These are phyloP conservation scores for Alternaria postmessia DNA, from an alignment of 2,329 filamentous ascomycete species.

Conservation along the genomic window DNA sequence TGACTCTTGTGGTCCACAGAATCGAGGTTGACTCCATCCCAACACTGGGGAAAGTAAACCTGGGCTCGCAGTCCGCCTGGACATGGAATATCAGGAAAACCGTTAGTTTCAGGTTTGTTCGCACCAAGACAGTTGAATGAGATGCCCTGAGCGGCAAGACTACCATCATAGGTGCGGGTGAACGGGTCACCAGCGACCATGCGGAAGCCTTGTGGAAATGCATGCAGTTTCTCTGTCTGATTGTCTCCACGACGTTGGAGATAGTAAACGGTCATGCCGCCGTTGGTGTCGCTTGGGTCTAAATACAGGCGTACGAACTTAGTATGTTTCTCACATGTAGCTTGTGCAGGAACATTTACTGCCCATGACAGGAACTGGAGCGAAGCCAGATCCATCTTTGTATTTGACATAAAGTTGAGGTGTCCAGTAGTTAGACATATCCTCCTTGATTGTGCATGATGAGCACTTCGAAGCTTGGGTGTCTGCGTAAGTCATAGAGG, in stretches of 20 bases:
- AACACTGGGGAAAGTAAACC: conserved; percentile 77
- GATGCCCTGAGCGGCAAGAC: conserved; percentile 58
- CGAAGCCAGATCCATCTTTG: conserved; percentile 53
- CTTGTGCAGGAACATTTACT: conserved; percentile 23
- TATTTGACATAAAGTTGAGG: conserved; percentile 72
- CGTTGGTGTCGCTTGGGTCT: conserved; percentile 50
- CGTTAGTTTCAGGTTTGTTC: conserved; percentile 54
- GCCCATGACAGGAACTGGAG: conserved; percentile 67
- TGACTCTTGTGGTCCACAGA: conserved; percentile 67
- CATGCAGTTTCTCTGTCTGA: conserved; percentile 67
- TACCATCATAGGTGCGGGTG: conserved; percentile 62
- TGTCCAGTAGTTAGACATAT: conserved; percentile 76
- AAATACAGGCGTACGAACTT: too few relatives aligned
- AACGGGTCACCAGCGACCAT: conserved; percentile 74
- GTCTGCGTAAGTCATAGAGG: conserved; percentile 67
- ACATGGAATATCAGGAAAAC: conserved; percentile 76
- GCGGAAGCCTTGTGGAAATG: conserved; percentile 75
- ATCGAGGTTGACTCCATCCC: conserved; percentile 68
- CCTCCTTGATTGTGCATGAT: conserved; percentile 67
- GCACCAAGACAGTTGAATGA: conserved; percentile 64
- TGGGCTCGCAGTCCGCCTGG: conserved; percentile 67
- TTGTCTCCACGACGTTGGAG: conserved; percentile 60
- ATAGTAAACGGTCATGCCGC: conserved; percentile 80
- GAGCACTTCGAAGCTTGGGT: conserved; percentile 70
- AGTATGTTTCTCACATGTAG: too few relatives aligned